phyloP scores from a whole-genome alignment of 139 green algal genomes.

The Tetratostichococcus sp. region DNA sequence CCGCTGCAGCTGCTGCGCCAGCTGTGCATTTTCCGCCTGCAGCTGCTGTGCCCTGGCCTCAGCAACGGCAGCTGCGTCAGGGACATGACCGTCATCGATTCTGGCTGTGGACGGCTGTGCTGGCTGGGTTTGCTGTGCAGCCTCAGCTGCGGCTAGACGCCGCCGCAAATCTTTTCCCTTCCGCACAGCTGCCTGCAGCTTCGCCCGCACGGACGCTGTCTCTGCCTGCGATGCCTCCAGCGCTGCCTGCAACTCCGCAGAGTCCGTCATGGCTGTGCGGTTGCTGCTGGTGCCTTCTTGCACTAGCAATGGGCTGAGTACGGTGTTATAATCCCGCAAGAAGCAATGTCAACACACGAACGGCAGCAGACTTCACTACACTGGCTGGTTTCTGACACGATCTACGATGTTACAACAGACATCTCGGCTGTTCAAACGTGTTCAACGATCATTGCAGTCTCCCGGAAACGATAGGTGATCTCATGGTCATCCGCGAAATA shows the following conservation, averaged over 20 bases:
- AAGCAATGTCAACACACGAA: too few species aligned
- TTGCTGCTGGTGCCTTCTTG: neutral
- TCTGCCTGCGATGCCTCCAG: neutral
- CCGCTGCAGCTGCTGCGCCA: neutral
- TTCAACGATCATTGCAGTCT: too few species aligned
- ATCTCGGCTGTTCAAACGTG: too few species aligned
- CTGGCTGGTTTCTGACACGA: too few species aligned
- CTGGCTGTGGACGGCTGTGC: constrained; percentile 1
- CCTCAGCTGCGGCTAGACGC: neutral
- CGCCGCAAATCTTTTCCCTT: neutral
- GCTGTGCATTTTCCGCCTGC: neutral
- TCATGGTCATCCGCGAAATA: too few species aligned
- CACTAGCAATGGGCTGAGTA: too few species aligned
- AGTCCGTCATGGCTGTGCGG: neutral
- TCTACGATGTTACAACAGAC: too few species aligned
- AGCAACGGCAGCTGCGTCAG: too few species aligned
- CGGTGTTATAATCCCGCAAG: too few species aligned
- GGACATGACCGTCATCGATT: too few species aligned
- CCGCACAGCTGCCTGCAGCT: neutral
- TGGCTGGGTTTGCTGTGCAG: neutral
- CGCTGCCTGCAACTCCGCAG: constrained; percentile 4
- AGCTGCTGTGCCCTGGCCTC: neutral
- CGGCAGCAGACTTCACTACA: too few species aligned
- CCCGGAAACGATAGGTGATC: too few species aligned
- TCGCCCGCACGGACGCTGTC: constrained; percentile 3